Conservation (phyloP, 1,139 yeast genomes). For the Diutina pseudorugosa region DNA sequence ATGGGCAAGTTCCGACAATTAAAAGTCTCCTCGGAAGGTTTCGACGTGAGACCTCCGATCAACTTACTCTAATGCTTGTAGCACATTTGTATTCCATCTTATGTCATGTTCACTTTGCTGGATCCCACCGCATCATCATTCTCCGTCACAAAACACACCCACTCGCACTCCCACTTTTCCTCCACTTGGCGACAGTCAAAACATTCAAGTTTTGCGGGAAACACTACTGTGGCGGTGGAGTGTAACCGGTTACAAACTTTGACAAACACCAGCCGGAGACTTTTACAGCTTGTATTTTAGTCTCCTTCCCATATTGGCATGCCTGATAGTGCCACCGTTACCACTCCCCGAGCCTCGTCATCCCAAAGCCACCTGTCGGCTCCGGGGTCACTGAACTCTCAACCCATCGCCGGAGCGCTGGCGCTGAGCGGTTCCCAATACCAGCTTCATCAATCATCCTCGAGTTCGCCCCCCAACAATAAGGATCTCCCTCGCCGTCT, state of each 20-base stretch:
- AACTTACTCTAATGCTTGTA: background rate
- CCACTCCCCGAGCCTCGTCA: background rate
- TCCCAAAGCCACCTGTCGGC: background rate
- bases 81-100: background rate
- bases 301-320: background rate
- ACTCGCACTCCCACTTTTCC: background rate
- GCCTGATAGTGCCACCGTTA: conserved; percentile 1
- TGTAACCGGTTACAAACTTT: background rate
- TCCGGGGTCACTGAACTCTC: background rate
- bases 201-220: background rate
- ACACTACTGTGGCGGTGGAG: background rate
- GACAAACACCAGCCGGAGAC: background rate
- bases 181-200: background rate
- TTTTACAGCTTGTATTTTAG: background rate
- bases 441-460: background rate
- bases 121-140: background rate
- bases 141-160: background rate
- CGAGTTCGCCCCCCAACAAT: background rate
- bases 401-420: background rate
- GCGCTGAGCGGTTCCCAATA: background rate
- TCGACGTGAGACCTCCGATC: too few species aligned
- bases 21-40: too few species aligned
- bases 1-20: too few species aligned
- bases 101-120: background rate
- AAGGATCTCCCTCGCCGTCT: conserved; percentile 2